Evolutionary conservation across 176 grass and related monocot genomes (phyloP), one percentile per base, ranked within the genome.

Genomic region (Aegilops sharonensis): DNA sequence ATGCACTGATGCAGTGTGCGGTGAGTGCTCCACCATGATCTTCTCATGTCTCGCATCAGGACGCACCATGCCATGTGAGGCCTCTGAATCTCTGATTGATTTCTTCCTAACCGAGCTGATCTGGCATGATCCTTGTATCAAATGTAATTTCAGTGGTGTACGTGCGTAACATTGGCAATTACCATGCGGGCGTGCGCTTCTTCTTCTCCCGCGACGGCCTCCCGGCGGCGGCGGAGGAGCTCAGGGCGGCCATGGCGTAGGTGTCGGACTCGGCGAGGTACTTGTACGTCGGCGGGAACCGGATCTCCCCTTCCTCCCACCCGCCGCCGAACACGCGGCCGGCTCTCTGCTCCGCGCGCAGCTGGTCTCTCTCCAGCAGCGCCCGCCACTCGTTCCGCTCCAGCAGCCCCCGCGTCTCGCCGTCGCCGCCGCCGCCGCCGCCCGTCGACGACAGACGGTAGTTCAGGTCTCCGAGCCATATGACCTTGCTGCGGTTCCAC

Each of bases 381-480:
- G 88, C 78, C 30, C 67, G 39, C 96, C 96, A 98, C 30, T 94
- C 87, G 14, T 82, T 88, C 74, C 82, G 83, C 71, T 94, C 83
- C 27, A 98, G 64, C 82, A 94, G 30, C 6, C 84, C 82, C 5
- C 43, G 81, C 5, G 88, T 87, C 18, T 78, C 39, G 37, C 69
- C 23, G 78, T 75, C 29, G 81, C 37, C 66, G 0, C 35, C 40
- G 25, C 83, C 48, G 83, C 77, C 37, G 67, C 40, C 47, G 15
- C 31, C 8, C 72, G 72, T 5, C 6, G 42, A 48, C 29, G 84
- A 20, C 5, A 98, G 85, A 0, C 96, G 88, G 78, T 98, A 98
- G 61, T 98, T 98, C 24, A 98, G 81, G 87, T 98, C 96, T 1
- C 96, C 96, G 0, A 98, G 84, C 96, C 96, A 98, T 37, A 98